Conservation (phyloP, 805 yeast genomes). For the Starmerella apis region DNA sequence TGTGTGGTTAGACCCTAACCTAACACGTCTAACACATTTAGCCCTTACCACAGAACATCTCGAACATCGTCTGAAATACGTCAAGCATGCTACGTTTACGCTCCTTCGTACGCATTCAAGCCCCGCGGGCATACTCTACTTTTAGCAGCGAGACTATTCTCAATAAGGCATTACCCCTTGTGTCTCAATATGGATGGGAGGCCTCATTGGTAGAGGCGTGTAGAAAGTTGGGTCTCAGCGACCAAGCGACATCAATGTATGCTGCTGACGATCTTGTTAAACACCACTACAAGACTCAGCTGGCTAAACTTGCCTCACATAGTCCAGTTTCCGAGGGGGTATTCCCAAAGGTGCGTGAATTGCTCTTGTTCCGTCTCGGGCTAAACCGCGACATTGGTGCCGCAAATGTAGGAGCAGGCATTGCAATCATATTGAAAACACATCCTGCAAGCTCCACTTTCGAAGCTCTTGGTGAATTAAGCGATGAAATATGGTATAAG, state of each 20-base stretch:
- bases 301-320: slow-evolving; percentile 28
- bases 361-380: slow-evolving; percentile 36
- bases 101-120: background rate
- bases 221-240: slow-evolving; percentile 42
- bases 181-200: slow-evolving; percentile 47
- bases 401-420: slow-evolving; percentile 33
- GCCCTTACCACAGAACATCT: background rate
- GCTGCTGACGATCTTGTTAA: slow-evolving; percentile 43
- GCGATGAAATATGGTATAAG: slow-evolving; percentile 73
- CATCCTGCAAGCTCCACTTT: slow-evolving; percentile 46
- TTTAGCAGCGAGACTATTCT: slow-evolving; percentile 30
- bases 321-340: background rate
- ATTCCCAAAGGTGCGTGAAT: slow-evolving; percentile 32
- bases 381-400: slow-evolving; percentile 34
- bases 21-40: too few relatives aligned
- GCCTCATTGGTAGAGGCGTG: slow-evolving; percentile 42
- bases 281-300: slow-evolving; percentile 41
- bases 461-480: slow-evolving; percentile 58
- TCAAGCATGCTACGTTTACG: background rate
- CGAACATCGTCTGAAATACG: background rate
- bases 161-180: slow-evolving; percentile 32
- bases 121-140: background rate
- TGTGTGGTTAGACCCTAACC: background rate
- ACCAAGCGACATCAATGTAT: slow-evolving; percentile 39
- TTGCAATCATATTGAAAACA: slow-evolving; percentile 57